Base-by-base conservation (phyloP, 108 stramenopile genomes). In the Stephanodiscus minutulus region DNA sequence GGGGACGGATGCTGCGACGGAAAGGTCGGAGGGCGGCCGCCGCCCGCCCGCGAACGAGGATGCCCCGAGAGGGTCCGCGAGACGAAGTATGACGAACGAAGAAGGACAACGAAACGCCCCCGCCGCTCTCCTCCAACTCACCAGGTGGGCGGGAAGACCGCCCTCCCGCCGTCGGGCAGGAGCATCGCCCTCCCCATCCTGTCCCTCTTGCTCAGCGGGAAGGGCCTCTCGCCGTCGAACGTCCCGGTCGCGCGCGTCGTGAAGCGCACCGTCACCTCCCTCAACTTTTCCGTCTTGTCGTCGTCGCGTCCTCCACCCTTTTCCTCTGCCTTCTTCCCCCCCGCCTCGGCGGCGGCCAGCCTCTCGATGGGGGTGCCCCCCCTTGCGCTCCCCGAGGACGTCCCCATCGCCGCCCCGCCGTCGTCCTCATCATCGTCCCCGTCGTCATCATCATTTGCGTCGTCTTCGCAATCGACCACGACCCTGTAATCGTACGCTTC, bases 111-210 rank as follows among this genome's bases (percentile, higher is more conserved):
- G 35, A 5, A 35, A 35, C 6, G 35, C 5, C 3, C 35, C 35
- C 35, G 3, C 35, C 35, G 35, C 35, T 6, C 35, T 6, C 3
- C 6, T 3, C 35, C 6, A 3, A 5, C 35, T 35, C 35, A 35
- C 35, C 35, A 35, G 3, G 85, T 85, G 17, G 87, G 87, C 5
- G 87, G 87, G 72, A 84, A 83, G 15, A 44, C 60, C 84, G 83
- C 81, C 5, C 48, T 33, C 25, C 72, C 64, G 9, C 82, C 82
- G 35, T 74, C 85, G n/a, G 87, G 80, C 20, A 72, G 44, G 18
- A 85, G 36, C 3, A 66, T 41, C 35, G 53, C 6, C 35, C 35
- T 35, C 6, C 35, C 35, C 35, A 35, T 35, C 35, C 35, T 6
- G 6, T 35, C 35, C 35, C 35, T 61, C 3, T 53, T 63, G 22